phyloP scores from a whole-genome alignment of 2,329 filamentous ascomycete species.

The Endocalyx cinctus region DNA sequence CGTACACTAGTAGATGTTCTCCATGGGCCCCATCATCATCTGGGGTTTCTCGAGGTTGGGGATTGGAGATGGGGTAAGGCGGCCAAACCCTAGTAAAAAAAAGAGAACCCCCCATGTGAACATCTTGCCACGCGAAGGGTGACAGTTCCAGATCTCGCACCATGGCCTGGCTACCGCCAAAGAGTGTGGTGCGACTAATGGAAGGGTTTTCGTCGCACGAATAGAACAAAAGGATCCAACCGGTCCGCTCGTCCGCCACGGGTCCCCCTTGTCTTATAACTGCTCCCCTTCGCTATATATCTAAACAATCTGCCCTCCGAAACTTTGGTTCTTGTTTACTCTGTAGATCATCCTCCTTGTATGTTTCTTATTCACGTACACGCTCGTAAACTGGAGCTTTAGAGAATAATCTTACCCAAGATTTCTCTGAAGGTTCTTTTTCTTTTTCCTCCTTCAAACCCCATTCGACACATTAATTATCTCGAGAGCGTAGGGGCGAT shows the following conservation, averaged over 20 bases:
- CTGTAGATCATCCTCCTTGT: constrained; percentile 5
- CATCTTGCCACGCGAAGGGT: constrained; percentile 17
- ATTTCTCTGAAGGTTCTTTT: constrained; percentile 1
- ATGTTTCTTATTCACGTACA: constrained; percentile 6
- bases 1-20: constrained; percentile 12
- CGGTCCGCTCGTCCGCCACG: constrained; percentile 25
- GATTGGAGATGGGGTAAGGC: too few species aligned
- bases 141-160: constrained; percentile 19
- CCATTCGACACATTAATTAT: too few species aligned
- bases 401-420: constrained; percentile 2
- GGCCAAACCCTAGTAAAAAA: constrained; percentile 14
- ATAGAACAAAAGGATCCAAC: constrained; percentile 15
- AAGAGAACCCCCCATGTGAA: constrained; percentile 20
- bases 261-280: constrained; percentile 9
- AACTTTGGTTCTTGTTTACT: not conserved
- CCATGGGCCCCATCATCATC: constrained; percentile 12
- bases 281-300: constrained; percentile 23
- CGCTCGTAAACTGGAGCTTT: too few species aligned
- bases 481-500: too few species aligned
- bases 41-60: too few species aligned
- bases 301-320: constrained; percentile 9
- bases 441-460: constrained; percentile 4
- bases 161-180: too few species aligned
- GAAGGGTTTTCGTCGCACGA: too few species aligned
- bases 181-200: constrained; percentile 11